Evolutionary conservation across 352 stramenopile species (phyloP), one percentile per base, ranked within the genome.

Genomic region (Globisporangium middletonii): DNA sequence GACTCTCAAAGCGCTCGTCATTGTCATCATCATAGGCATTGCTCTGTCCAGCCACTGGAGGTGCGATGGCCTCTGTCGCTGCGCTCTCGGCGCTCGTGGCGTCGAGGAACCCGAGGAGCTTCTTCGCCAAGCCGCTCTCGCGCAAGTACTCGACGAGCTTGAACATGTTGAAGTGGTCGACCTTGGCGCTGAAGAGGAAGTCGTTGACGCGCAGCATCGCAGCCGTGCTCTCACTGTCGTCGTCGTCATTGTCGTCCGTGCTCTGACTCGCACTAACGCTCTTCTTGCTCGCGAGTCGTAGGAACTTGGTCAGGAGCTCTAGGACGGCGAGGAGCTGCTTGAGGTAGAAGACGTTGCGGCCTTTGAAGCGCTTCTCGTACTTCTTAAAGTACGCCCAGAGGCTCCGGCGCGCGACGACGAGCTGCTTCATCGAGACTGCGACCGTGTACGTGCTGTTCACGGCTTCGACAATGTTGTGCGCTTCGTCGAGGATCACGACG

Each of bases 401-500:
- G 27, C 73, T 87, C 33, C 86, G 71, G 35, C 83, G 69, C 8
- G 79, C 75, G 23, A 89, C 69, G 1, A 93, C 79, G 7, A 92
- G 59, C 53, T 92, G 72, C 50, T 91, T 93, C 60, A 71, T 91
- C 23, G 72, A 78, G 11, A 92, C 77, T 37, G 80, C 60, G 13
- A 92, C 80, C 44, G 86, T 91, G 68, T 97, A 93, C 8, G 88
- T 94, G 58, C 79, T 85, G 63, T 96, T 97, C 57, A 99, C 88
- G 12, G 96, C 90, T 61, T 99, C 96, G 8, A 98, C 82, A 44
- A 99, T 88, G 69, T 99, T 99, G 73, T 99, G 97, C 16, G 97
- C 97, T 70, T 99, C 97, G 69, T 99, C 97, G 44, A 99, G 88
- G 11, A 99, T 79, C 16, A 99, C 85, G 9, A 99, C 87, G 47